These are phyloP conservation scores for Zoysia japonica DNA, from an alignment of 176 grass and related monocot genomes.

Conservation along the genomic window DNA sequence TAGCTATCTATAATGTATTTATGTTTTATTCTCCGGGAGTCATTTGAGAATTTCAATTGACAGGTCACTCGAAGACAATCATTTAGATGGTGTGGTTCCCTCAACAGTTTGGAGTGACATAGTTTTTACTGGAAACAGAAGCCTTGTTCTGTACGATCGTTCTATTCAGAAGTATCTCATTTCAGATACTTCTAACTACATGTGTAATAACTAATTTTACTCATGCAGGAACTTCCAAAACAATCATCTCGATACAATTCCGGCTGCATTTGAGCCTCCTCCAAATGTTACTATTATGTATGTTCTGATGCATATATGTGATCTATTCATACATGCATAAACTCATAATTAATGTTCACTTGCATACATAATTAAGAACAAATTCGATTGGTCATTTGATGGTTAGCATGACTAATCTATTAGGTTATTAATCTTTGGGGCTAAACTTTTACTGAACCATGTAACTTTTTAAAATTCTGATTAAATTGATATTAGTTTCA, in stretches of 20 bases:
- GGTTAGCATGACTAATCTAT: neutral
- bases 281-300: slow-evolving; percentile 87
- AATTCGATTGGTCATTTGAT: slow-evolving; percentile 1
- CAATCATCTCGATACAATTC: slow-evolving; percentile 65
- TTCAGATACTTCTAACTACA: slow-evolving; percentile 8
- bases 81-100: slow-evolving; percentile 66
- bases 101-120: slow-evolving; percentile 65
- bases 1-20: neutral
- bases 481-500: slow-evolving; percentile 1
- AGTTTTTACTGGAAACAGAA: slow-evolving; percentile 47
- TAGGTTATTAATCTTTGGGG: slow-evolving; percentile 2
- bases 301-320: slow-evolving; percentile 33
- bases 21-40: slow-evolving; percentile 19
- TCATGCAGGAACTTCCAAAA: slow-evolving; percentile 82
- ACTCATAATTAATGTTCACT: slow-evolving; percentile 8
- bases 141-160: slow-evolving; percentile 72
- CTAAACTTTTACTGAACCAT: neutral
- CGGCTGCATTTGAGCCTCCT: slow-evolving; percentile 58
- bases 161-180: neutral
- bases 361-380: neutral
- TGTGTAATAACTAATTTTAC: slow-evolving; percentile 27
- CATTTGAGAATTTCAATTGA: slow-evolving; percentile 25
- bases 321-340: slow-evolving; percentile 23
- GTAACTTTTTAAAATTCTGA: neutral
- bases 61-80: slow-evolving; percentile 77